Evolutionary conservation across 1,284 basidiomycete genomes (phyloP).

Genomic region (Naganishia sp.): DNA sequence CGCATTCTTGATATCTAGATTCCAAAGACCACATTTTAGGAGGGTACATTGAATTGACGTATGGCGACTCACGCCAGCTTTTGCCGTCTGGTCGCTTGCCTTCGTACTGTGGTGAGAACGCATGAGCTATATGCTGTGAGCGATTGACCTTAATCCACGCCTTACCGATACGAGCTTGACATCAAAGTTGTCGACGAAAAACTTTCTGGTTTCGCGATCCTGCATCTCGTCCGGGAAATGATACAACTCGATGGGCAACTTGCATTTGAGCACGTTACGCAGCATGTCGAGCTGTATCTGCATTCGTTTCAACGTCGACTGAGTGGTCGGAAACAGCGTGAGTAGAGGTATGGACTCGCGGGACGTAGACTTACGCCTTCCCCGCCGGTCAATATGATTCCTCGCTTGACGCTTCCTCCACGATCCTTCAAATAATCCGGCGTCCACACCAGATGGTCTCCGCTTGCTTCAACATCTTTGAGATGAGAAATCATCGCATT

Average conservation of each 20-base stretch:
- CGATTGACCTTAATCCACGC: slow-evolving; percentile 6
- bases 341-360: neutral
- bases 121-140: neutral
- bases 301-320: slow-evolving; percentile 52
- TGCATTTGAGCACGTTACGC: slow-evolving; percentile 49
- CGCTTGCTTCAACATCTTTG: slow-evolving; percentile 45
- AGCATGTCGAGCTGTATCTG: slow-evolving; percentile 52
- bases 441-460: slow-evolving; percentile 48
- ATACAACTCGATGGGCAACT: slow-evolving; percentile 55
- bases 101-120: slow-evolving; percentile 5
- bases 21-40: neutral
- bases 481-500: slow-evolving; percentile 51
- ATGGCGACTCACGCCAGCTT: slow-evolving; percentile 40
- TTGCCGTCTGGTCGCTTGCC: slow-evolving; percentile 40
- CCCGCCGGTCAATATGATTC: slow-evolving; percentile 55
- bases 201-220: slow-evolving; percentile 40
- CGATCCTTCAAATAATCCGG: slow-evolving; percentile 32
- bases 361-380: slow-evolving; percentile 45
- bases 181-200: slow-evolving; percentile 42
- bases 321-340: neutral
- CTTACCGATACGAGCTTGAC: slow-evolving; percentile 37
- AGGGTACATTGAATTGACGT: neutral
- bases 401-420: slow-evolving; percentile 45
- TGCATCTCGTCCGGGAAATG: slow-evolving; percentile 55
- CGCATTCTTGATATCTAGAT: slow-evolving; percentile 48